phyloP scores from a whole-genome alignment of 768 basidiomycete species.

The Tulasnella calospora region DNA sequence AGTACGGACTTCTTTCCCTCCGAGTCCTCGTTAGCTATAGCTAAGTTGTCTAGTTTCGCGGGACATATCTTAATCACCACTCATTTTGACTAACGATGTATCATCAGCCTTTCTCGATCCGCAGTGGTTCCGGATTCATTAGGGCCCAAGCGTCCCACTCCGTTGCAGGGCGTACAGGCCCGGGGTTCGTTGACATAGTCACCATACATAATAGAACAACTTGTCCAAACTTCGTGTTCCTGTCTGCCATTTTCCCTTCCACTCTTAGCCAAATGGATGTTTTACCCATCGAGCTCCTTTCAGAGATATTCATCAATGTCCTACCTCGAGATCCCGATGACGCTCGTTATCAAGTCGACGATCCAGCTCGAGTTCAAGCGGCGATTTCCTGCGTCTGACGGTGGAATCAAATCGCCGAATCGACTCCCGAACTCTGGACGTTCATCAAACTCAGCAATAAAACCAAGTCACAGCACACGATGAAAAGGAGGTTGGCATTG shows the following conservation, averaged over 20 bases:
- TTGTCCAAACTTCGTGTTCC: too few species aligned
- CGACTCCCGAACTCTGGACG: neutral
- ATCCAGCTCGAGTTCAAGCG: neutral
- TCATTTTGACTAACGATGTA: too few species aligned
- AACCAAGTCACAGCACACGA: neutral
- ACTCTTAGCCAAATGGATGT: neutral
- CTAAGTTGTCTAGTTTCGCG: too few species aligned
- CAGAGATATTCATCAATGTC: neutral
- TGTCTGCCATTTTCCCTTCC: neutral
- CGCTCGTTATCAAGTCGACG: neutral
- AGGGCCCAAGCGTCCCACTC: too few species aligned
- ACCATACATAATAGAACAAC: too few species aligned
- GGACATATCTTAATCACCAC: too few species aligned
- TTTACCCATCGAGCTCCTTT: neutral
- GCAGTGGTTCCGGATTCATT: too few species aligned
- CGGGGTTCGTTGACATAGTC: too few species aligned
- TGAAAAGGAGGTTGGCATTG: neutral
- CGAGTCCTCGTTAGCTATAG: too few species aligned
- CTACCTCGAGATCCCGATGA: neutral
- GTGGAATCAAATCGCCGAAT: neutral
- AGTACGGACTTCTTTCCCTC: too few species aligned
- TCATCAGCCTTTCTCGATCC: too few species aligned
- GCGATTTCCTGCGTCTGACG: neutral
- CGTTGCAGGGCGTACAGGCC: too few species aligned
- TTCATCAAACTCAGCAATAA: neutral